Percentiles rank a stretch among this genome's conserved stretches.
These are phyloP conservation scores for Xanthoconium separans DNA, from an alignment of 1,284 basidiomycete species.

Conservation along the genomic window DNA sequence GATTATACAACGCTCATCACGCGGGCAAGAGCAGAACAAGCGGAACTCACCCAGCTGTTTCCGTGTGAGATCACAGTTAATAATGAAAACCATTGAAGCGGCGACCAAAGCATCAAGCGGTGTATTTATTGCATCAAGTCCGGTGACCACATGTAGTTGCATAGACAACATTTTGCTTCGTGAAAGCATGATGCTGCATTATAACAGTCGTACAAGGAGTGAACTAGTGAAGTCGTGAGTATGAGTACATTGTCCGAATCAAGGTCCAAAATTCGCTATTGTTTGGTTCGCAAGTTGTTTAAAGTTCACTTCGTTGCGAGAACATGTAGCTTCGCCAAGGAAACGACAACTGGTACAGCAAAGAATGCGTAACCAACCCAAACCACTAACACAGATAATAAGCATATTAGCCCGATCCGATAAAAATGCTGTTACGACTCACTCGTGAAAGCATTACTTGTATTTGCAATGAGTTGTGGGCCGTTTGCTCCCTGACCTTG, in stretches of 20 bases:
- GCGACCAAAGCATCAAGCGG: too few species aligned
- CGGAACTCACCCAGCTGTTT: constrained; percentile 19
- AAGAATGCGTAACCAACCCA: constrained; percentile 78
- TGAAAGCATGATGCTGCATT: not conserved
- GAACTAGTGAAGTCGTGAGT: too few species aligned
- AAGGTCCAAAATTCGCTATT: not conserved
- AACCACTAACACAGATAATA: constrained; percentile 49
- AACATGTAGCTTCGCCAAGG: constrained; percentile 70
- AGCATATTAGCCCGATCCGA: constrained; percentile 5
- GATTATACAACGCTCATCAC: constrained; percentile 77
- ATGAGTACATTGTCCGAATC: constrained; percentile 2
- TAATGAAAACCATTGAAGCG: constrained; percentile 16
- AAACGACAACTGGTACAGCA: constrained; percentile 65
- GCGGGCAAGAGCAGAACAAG: constrained; percentile 17
- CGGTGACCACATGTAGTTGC: not conserved
- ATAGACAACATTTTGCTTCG: too few species aligned
- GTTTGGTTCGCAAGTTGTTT: not conserved
- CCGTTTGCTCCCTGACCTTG: constrained; percentile 47
- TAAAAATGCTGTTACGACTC: constrained; percentile 30
- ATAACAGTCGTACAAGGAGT: too few species aligned
- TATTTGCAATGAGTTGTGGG: constrained; percentile 60
- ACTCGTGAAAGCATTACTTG: constrained; percentile 77
- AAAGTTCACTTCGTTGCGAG: constrained; percentile 39
- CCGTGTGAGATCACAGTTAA: not conserved
- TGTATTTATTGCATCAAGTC: too few species aligned